Evolutionary conservation across 805 yeast species (phyloP).

Genomic region (Lipomyces starkeyi): DNA sequence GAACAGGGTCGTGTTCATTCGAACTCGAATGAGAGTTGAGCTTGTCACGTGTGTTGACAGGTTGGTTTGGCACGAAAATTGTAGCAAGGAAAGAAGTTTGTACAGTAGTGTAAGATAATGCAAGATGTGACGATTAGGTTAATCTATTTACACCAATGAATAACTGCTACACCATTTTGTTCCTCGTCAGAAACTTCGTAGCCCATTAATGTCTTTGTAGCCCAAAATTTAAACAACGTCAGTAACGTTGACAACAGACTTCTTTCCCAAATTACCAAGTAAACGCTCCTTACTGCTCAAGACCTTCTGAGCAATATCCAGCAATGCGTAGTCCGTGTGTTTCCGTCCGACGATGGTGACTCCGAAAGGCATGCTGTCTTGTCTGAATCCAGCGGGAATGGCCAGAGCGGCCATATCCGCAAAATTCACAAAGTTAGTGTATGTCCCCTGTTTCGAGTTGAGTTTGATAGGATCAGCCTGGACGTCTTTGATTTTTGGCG

Average conservation of each 20-base stretch:
- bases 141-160: not conserved
- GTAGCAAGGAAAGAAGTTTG: not conserved
- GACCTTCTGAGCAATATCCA: constrained; percentile 79
- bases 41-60: not conserved
- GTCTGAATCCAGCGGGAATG: constrained; percentile 85
- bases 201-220: not conserved
- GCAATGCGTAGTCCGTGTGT: constrained; percentile 85
- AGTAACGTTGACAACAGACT: constrained; percentile 18
- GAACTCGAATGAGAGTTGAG: not conserved
- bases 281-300: constrained; percentile 57
- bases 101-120: not conserved
- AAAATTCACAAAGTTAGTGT: constrained; percentile 94
- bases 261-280: constrained; percentile 50
- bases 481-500: constrained; percentile 78
- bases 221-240: constrained; percentile 18
- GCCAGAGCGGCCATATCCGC: constrained; percentile 93
- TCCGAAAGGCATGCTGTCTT: constrained; percentile 90
- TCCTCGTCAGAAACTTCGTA: not conserved
- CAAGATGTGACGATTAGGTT: not conserved
- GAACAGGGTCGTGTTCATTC: not conserved
- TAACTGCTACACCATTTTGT: not conserved
- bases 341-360: constrained; percentile 81
- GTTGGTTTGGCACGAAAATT: not conserved
- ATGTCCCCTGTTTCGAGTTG: constrained; percentile 93
- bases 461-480: constrained; percentile 76